A percentile compares a stretch with the other conserved stretches of the same genome.
Conservation (phyloP, 805 yeast genomes). For the Suhomyces xylopsoci region DNA sequence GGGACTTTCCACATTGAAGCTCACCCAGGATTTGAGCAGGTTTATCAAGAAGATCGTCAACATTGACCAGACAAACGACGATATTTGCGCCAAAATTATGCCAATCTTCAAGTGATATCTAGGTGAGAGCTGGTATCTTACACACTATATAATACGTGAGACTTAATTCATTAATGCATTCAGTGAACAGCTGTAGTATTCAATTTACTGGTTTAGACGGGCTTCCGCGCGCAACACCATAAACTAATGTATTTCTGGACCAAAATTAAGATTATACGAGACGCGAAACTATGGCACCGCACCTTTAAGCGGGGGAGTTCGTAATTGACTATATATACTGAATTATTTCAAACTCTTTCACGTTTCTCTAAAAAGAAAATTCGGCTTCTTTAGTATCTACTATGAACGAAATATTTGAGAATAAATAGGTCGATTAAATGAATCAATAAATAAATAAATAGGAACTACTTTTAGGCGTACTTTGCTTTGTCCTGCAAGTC, state of each 20-base stretch:
- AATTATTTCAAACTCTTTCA: not conserved
- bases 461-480: not conserved
- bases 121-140: conserved; percentile 1
- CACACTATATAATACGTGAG: not conserved
- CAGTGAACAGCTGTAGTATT: not conserved
- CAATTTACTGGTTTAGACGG: not conserved
- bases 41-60: conserved; percentile 37
- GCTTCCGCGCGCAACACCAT: not conserved
- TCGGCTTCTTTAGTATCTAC: too few species aligned
- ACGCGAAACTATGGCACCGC: not conserved
- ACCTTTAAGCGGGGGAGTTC: not conserved
- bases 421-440: not conserved
- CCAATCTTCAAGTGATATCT: conserved; percentile 15
- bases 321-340: not conserved
- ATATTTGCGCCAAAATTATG: conserved; percentile 18
- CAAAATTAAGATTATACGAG: not conserved
- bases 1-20: conserved; percentile 26
- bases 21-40: conserved; percentile 35
- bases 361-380: not conserved
- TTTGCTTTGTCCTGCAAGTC: conserved; percentile 16
- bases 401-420: not conserved
- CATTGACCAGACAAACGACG: conserved; percentile 22
- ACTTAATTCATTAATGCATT: not conserved
- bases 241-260: too few species aligned
- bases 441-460: not conserved